phyloP scores from a whole-genome alignment of 2,329 filamentous ascomycete genomes.

The Emmonsia crescens region DNA sequence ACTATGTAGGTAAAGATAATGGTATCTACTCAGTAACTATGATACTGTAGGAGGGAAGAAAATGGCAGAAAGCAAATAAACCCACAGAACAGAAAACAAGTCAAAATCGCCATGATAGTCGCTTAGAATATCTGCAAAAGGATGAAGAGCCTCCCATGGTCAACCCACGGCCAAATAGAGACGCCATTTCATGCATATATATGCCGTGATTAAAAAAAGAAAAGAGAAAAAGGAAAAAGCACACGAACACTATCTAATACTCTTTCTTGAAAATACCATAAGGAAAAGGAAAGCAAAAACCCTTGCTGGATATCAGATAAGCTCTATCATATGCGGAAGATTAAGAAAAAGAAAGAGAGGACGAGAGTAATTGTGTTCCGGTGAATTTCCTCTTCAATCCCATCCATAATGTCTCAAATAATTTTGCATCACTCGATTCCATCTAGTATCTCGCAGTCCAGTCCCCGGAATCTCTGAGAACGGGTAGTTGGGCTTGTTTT shows the following conservation, averaged over 20 bases:
- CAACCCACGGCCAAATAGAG: background rate
- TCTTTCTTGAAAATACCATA: background rate
- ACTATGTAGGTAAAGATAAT: too few relatives aligned
- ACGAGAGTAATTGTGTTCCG: background rate
- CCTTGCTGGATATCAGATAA: background rate
- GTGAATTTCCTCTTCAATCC: background rate
- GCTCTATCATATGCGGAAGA: background rate
- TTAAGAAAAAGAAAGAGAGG: background rate
- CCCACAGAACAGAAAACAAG: background rate
- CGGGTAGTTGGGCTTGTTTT: background rate
- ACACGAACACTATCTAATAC: background rate
- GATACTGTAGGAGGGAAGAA: background rate
- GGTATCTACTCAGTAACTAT: background rate
- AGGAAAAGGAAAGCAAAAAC: background rate
- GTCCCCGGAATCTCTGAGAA: background rate
- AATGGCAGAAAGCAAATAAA: background rate
- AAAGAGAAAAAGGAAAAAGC: background rate
- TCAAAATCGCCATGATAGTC: background rate
- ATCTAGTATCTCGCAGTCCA: background rate
- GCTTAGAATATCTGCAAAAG: background rate
- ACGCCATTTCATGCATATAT: background rate
- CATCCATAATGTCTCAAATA: background rate
- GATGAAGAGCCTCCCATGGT: background rate
- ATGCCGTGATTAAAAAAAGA: background rate
- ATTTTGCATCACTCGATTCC: background rate